A percentile compares a stretch with the other conserved stretches of the same genome.
phyloP scores from a whole-genome alignment of 305 asterid genomes.

The Fraxinus albicans region DNA sequence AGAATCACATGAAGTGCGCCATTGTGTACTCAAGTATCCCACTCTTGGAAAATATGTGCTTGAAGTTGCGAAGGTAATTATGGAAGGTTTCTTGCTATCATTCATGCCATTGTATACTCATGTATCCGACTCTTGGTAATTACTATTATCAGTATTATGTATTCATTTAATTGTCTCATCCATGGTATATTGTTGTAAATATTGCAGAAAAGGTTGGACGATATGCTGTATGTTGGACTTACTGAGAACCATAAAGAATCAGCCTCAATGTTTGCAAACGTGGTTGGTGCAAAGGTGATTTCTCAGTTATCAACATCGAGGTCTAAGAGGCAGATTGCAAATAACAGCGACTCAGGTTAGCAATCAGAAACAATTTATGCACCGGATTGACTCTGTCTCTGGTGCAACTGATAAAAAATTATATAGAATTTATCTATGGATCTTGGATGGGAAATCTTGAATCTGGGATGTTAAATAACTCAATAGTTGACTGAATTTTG shows the following conservation, averaged over 20 bases:
- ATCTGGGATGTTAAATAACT: background rate
- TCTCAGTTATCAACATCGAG: conserved; percentile 57
- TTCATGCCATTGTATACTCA: background rate
- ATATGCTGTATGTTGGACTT: conserved; percentile 87
- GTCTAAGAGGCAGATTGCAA: conserved; percentile 32
- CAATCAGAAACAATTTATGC: conserved; percentile 4
- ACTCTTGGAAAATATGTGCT: background rate
- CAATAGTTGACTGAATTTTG: background rate
- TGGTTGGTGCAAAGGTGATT: conserved; percentile 92
- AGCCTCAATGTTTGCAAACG: conserved; percentile 83
- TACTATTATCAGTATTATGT: background rate
- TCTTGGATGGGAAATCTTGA: background rate
- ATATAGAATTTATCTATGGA: conserved; percentile 4
- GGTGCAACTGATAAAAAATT: background rate
- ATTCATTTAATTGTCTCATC: conserved; percentile 28
- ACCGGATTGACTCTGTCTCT: background rate
- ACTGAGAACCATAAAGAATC: conserved; percentile 95
- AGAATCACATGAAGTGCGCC: conserved; percentile 3
- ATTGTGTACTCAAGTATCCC: background rate
- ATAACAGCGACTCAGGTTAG: conserved; percentile 48
- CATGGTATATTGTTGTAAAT: conserved; percentile 37
- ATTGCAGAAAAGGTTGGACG: conserved; percentile 85
- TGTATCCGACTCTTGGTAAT: background rate
- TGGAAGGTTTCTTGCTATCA: background rate
- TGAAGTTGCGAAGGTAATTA: conserved; percentile 3